Conservation (phyloP, 495 filamentous ascomycete species). For the Hypoxylon rickii region DNA sequence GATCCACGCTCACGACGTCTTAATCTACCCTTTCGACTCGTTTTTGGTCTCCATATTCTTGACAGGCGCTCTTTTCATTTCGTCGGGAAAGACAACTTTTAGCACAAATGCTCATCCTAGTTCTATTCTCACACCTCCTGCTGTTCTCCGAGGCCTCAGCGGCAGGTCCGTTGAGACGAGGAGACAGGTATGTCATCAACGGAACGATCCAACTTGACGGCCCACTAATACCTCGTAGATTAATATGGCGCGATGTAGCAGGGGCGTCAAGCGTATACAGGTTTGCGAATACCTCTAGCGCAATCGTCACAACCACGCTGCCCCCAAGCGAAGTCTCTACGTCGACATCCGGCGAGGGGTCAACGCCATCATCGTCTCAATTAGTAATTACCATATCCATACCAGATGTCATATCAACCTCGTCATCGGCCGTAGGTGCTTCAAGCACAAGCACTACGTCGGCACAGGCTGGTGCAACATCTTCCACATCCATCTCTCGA, state of each 20-base stretch:
- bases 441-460: constrained; percentile 11
- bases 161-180: constrained; percentile 39
- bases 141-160: constrained; percentile 37
- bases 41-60: constrained; percentile 19
- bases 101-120: constrained; percentile 35
- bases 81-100: too few relatives aligned
- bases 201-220: neutral
- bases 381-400: constrained; percentile 4
- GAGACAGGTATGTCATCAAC: constrained; percentile 31
- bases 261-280: constrained; percentile 22
- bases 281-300: constrained; percentile 27
- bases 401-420: neutral
- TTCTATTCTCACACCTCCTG: constrained; percentile 37
- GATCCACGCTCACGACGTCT: constrained; percentile 14
- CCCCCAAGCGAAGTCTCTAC: constrained; percentile 18
- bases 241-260: constrained; percentile 17
- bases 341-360: constrained; percentile 1
- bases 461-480: constrained; percentile 1
- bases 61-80: constrained; percentile 16
- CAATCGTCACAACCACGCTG: constrained; percentile 9
- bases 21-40: constrained; percentile 12
- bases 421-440: constrained; percentile 1
- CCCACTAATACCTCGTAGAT: constrained; percentile 27
- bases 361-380: constrained; percentile 18
- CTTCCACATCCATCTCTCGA: constrained; percentile 29